Conservation (phyloP, 192 early-diverging fungal genomes). For the Entomortierella lignicola region DNA sequence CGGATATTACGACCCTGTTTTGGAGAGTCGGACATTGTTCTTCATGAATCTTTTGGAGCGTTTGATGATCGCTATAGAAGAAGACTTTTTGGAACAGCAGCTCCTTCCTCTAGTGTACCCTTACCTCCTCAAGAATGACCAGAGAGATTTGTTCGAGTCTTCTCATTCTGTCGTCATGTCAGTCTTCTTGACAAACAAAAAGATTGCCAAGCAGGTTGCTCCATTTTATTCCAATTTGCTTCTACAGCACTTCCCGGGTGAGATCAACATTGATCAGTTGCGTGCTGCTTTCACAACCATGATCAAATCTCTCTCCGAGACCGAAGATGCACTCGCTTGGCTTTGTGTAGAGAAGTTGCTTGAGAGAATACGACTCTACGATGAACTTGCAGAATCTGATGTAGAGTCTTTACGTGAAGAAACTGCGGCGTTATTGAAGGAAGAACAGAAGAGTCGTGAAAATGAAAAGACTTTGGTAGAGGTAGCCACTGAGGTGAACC, state of each 20-base stretch:
- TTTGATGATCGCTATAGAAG: constrained; percentile 57
- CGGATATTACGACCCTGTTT: constrained; percentile 28
- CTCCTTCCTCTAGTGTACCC: constrained; percentile 61
- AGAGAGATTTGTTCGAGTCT: constrained; percentile 62
- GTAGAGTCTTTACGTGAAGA: not conserved
- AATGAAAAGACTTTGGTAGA: constrained; percentile 13
- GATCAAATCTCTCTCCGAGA: constrained; percentile 58
- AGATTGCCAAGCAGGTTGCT: constrained; percentile 58
- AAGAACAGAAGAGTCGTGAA: constrained; percentile 1
- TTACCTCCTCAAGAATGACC: constrained; percentile 49
- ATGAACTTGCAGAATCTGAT: constrained; percentile 17
- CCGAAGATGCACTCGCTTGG: constrained; percentile 65
- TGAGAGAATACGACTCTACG: constrained; percentile 51
- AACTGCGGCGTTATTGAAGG: not conserved
- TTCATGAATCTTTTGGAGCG: constrained; percentile 63
- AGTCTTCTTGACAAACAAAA: constrained; percentile 60
- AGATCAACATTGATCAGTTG: constrained; percentile 61
- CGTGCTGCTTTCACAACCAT: constrained; percentile 62
- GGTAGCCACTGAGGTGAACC: constrained; percentile 6
- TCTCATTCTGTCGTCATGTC: constrained; percentile 61
- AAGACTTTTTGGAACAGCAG: constrained; percentile 55
- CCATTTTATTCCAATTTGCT: constrained; percentile 62
- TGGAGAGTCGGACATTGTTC: constrained; percentile 57
- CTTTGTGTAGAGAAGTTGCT: constrained; percentile 59
- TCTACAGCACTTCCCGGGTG: constrained; percentile 57